phyloP scores from a whole-genome alignment of 2,329 filamentous ascomycete genomes.

The Aspergillus awamori region DNA sequence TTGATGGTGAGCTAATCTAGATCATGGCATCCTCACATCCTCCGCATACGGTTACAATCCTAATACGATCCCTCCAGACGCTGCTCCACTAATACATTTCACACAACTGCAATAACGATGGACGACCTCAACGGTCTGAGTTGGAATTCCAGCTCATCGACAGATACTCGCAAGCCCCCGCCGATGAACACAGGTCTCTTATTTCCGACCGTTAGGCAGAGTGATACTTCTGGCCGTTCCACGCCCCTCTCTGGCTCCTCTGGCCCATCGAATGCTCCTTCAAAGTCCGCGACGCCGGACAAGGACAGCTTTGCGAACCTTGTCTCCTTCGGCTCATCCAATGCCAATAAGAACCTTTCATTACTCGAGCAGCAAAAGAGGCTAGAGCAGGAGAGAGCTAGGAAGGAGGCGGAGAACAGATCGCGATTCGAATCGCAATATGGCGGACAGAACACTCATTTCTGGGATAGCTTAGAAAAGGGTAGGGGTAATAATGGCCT shows the following conservation, averaged over 20 bases:
- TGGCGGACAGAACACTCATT: constrained; percentile 66
- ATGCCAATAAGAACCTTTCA: constrained; percentile 67
- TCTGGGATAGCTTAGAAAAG: constrained; percentile 73
- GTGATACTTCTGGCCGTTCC: constrained; percentile 46
- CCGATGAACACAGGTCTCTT: constrained; percentile 40
- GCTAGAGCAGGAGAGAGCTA: constrained; percentile 73
- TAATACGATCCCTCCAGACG: constrained; percentile 27
- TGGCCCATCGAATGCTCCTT: constrained; percentile 38
- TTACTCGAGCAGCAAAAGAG: constrained; percentile 67
- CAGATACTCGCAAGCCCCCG: constrained; percentile 39
- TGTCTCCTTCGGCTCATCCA: constrained; percentile 59
- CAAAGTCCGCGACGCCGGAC: constrained; percentile 45
- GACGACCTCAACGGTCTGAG: constrained; percentile 52
- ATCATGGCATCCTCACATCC: constrained; percentile 21
- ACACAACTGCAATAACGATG: constrained; percentile 37
- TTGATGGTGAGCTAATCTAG: constrained; percentile 23
- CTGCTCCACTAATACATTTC: constrained; percentile 13
- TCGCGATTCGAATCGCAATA: constrained; percentile 76
- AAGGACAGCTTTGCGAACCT: constrained; percentile 64
- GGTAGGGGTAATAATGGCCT: constrained; percentile 49
- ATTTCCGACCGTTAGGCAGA: constrained; percentile 41
- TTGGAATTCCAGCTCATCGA: constrained; percentile 44
- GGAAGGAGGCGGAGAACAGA: constrained; percentile 73
- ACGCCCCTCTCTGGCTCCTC: constrained; percentile 44
- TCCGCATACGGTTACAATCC: constrained; percentile 22